Evolutionary conservation across 139 green algal species (phyloP).

Genomic region (Chlamydomonas schloesseri): DNA sequence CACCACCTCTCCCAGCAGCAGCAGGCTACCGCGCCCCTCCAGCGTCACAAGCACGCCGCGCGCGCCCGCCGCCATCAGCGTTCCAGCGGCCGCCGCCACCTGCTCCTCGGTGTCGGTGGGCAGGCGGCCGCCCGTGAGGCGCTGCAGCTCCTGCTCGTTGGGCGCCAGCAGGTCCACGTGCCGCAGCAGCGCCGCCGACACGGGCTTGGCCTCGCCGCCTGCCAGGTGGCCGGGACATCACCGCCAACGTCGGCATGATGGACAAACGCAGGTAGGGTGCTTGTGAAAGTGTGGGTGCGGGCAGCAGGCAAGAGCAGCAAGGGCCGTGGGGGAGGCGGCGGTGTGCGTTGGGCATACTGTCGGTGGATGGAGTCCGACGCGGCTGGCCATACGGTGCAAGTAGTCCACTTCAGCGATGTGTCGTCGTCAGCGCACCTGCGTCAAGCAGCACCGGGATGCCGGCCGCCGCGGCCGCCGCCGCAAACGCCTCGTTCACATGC

Average conservation of each 20-base stretch:
- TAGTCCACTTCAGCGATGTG: too few species aligned
- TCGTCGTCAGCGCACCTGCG: neutral
- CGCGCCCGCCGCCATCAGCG: conserved; percentile 54
- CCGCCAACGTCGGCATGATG: too few species aligned
- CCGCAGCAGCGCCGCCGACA: conserved; percentile 53
- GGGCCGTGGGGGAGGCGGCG: too few species aligned
- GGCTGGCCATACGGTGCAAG: too few species aligned
- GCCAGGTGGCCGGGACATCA: too few species aligned
- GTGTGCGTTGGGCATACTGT: too few species aligned
- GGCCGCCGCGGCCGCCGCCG: conserved; percentile 52
- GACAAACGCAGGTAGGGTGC: too few species aligned
- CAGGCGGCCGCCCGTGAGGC: conserved; percentile 51
- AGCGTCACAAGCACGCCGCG: conserved; percentile 73
- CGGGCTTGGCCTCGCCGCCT: conserved; percentile 66
- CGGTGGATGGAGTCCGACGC: too few species aligned
- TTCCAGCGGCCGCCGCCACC: conserved; percentile 51
- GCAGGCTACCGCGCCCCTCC: conserved; percentile 64
- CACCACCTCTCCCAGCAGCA: conserved; percentile 40
- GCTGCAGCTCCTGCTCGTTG: conserved; percentile 77
- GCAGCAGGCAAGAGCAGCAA: too few species aligned
- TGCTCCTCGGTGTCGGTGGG: conserved; percentile 53
- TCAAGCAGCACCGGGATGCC: conserved; percentile 65
- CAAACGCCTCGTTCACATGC: conserved; percentile 73
- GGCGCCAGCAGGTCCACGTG: conserved; percentile 63
- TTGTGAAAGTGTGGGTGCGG: too few species aligned